These are phyloP conservation scores for Typha latifolia DNA, from an alignment of 176 grass and related monocot species.

Conservation along the genomic window DNA sequence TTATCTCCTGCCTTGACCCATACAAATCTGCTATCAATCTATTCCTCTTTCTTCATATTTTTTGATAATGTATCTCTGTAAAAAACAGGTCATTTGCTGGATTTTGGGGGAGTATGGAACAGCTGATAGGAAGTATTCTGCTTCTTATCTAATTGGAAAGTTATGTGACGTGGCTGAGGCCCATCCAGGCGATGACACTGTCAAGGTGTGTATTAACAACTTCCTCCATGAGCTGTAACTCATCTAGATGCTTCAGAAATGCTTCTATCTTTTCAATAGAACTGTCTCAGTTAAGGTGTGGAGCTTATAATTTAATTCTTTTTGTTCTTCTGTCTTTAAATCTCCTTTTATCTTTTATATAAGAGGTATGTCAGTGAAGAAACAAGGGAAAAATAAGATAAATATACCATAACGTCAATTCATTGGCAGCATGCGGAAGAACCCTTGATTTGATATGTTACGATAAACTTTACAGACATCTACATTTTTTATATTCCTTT, in stretches of 20 bases:
- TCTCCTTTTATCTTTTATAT: background rate
- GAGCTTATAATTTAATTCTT: background rate
- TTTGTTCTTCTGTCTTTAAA: background rate
- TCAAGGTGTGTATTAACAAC: slow-evolving; percentile 44
- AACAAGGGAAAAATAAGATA: background rate
- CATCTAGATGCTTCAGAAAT: background rate
- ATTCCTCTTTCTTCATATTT: background rate
- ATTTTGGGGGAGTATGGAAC: slow-evolving; percentile 97
- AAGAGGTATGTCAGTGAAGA: background rate
- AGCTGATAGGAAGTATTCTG: slow-evolving; percentile 78
- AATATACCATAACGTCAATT: background rate
- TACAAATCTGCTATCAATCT: background rate
- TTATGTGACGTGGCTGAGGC: slow-evolving; percentile 94
- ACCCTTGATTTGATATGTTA: background rate
- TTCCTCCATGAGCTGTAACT: background rate
- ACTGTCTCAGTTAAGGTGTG: background rate
- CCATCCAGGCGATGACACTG: slow-evolving; percentile 83
- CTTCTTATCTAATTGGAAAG: slow-evolving; percentile 88
- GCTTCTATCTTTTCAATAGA: background rate
- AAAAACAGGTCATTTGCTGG: slow-evolving; percentile 93
- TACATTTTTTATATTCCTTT: no score
- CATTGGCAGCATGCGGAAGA: background rate
- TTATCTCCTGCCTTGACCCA: background rate
- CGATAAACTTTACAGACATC: background rate
- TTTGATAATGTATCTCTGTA: background rate